Base-by-base conservation (phyloP, 1,284 basidiomycete species). In the Ustilago sp. region DNA sequence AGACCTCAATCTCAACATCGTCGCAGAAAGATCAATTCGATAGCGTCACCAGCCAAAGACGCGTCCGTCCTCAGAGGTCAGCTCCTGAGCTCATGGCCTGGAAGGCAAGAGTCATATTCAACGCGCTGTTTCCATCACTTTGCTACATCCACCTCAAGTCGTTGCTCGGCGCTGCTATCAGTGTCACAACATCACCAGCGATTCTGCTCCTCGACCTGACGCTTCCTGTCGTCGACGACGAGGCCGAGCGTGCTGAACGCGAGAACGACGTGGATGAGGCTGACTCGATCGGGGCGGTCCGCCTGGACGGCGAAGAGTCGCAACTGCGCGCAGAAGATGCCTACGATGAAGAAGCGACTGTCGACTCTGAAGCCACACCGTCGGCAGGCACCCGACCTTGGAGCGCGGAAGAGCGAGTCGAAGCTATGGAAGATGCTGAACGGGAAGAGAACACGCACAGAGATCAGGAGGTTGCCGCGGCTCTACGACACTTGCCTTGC, bases 171-270 rank as follows among this genome's bases (percentile, higher is more conserved):
- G 91, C 91, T 86, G 87, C 93, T 19, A 91, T 93, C 0, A 91
- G 92, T 0, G 80, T 97, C 15, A 89, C 95, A 63, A 94, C 94
- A 8, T 91, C 91, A 0, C 96, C 96, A 0, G 94, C 95, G 0
- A 91, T 98, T 7, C 88, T 97, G 84, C 88, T 89, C 12, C 88
- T 99, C 59, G 98, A 95, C 0, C 81, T 98, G 17, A 98, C 96
- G 0, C 88, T 98, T 7, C 95, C 95, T 3, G 95, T 98, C 4
- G 93, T 95, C 2, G 88, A 88, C 58, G 88, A 89, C 71, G 86
- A 86, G 7, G 80, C 83, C 1, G 84, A 41, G 90, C 91, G 79
- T 87, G 88, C 56, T n/a, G 66, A 59, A 36, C 68, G 51, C 32
- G 65, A 73, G 32, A 52, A 59, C 4, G 64, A 64, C 31, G 34